phyloP scores from a whole-genome alignment of 2,329 filamentous ascomycete genomes.

The Grosmannia clavigera region DNA sequence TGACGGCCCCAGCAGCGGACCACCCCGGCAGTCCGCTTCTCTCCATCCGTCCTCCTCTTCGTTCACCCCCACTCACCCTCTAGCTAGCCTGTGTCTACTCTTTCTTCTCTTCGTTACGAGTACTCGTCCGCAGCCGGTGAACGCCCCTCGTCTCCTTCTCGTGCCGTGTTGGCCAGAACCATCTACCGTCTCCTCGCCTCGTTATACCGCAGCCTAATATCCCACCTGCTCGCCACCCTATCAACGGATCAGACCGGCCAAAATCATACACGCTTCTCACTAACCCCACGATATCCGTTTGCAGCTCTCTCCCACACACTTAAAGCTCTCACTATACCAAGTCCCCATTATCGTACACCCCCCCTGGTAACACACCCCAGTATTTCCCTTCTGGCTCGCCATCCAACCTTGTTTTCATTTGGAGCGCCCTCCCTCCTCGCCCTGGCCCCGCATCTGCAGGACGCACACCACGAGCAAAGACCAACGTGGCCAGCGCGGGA shows the following conservation, averaged over 20 bases:
- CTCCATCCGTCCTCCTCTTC: neutral
- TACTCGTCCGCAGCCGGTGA: no score
- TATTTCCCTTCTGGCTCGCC: neutral
- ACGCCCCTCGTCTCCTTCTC: neutral
- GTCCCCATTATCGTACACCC: neutral
- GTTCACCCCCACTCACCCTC: neutral
- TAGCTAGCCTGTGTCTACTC: neutral
- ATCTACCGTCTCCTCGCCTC: neutral
- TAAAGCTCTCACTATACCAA: neutral
- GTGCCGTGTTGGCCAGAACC: neutral
- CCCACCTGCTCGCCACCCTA: neutral
- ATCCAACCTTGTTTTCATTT: neutral
- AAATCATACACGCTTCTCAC: neutral
- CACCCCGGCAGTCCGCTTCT: neutral
- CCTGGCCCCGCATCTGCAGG: conserved; percentile 1
- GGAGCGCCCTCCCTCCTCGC: neutral
- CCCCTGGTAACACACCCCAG: neutral
- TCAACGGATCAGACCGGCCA: neutral
- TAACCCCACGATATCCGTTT: neutral
- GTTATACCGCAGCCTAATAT: neutral
- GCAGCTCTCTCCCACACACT: neutral
- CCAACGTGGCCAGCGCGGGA: neutral
- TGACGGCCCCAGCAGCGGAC: neutral
- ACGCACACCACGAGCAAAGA: neutral
- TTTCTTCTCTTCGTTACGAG: neutral